phyloP scores from a whole-genome alignment of 805 yeast genomes.

The Hanseniaspora singularis region DNA sequence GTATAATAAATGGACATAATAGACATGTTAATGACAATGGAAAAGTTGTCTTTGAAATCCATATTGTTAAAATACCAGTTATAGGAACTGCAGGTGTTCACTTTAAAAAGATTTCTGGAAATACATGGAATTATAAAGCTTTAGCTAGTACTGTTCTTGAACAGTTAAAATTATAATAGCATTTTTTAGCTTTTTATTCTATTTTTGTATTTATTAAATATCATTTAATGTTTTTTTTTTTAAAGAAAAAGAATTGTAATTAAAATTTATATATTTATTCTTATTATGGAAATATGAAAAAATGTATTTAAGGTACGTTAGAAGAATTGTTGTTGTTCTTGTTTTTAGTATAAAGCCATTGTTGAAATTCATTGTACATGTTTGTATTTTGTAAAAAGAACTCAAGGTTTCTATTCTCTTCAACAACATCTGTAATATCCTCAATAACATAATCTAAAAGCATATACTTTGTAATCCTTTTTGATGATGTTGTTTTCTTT shows the following conservation, averaged over 20 bases:
- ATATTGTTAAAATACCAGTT: constrained; percentile 81
- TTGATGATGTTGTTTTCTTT: neutral
- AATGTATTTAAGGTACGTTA: no score
- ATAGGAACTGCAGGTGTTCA: constrained; percentile 88
- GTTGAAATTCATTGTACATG: neutral
- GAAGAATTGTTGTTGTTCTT: no score
- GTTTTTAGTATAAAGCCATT: neutral
- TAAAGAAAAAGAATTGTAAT: neutral
- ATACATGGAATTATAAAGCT: constrained; percentile 89
- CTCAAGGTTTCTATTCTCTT: constrained; percentile 25
- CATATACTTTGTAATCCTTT: neutral
- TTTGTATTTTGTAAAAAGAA: neutral
- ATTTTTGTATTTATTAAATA: no score
- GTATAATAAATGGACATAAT: constrained; percentile 22
- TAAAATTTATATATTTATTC: neutral
- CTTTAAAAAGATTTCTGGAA: constrained; percentile 84
- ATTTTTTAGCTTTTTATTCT: no score
- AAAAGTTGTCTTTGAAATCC: constrained; percentile 66
- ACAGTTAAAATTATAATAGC: constrained; percentile 54
- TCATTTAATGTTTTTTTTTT: no score
- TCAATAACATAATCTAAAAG: constrained; percentile 25
- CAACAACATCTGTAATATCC: constrained; percentile 23
- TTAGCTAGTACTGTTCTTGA: constrained; percentile 74
- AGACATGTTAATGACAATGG: constrained; percentile 40
- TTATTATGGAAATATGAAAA: no score